Conservation (phyloP, 345 rosid species). For the Cardamine chenopodiifolia region DNA sequence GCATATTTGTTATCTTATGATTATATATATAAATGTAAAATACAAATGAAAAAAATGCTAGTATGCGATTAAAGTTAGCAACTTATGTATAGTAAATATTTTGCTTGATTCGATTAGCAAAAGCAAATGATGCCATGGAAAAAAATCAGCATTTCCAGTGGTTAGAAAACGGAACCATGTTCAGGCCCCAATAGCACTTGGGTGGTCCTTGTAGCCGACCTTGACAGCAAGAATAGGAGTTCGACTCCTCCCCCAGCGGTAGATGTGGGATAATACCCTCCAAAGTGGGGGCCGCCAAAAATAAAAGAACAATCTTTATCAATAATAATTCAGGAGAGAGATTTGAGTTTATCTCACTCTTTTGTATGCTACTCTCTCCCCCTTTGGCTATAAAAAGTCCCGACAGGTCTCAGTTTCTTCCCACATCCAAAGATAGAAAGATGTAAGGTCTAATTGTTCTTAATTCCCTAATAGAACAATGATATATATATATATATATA, state of each 20-base stretch:
- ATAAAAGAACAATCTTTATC: slow-evolving; percentile 35
- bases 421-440: slow-evolving; percentile 43
- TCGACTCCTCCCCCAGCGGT: background rate
- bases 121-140: background rate
- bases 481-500: too few species aligned
- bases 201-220: background rate
- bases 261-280: background rate
- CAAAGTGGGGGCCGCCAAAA: background rate
- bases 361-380: background rate
- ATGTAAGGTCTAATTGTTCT: slow-evolving; percentile 21
- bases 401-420: slow-evolving; percentile 46
- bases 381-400: slow-evolving; percentile 45
- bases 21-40: background rate
- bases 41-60: too few species aligned
- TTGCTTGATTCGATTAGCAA: background rate
- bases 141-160: background rate
- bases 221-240: background rate
- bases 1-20: background rate
- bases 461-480: background rate
- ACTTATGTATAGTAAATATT: background rate
- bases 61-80: background rate
- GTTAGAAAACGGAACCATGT: background rate
- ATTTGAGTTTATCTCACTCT: slow-evolving; percentile 8
- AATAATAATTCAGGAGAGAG: slow-evolving; percentile 43
- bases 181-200: background rate